Base-by-base conservation (phyloP, 441 rosid species). In the Hura crepitans region DNA sequence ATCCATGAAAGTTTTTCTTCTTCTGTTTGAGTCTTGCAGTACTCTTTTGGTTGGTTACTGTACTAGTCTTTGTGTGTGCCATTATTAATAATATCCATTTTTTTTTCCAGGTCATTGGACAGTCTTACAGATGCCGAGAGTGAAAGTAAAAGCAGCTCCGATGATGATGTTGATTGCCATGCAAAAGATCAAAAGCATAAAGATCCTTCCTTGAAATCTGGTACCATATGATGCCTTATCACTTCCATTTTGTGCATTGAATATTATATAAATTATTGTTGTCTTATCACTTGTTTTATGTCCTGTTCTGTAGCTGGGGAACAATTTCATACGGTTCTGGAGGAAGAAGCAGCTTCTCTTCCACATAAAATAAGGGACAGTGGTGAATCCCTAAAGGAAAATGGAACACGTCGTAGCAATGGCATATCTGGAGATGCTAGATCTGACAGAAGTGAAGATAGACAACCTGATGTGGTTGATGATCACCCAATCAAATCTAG, bases 401-500 rank as follows among this genome's bases (percentile, higher is more conserved):
- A 88, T 80, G 90, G 97, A 64, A 81, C 78, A 28, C 82, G 56
- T 45, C 77, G 55, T 53, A 79, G 81, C 80, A 88, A 85, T 81
- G 91, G 86, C 58, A 63, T 73, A 28, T 78, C 74, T 72, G 79
- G 77, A 10, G 85, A 72, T 72, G 80, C 74, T 65, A 75, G 62
- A 71, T 87, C 87, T 67, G 85, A 77, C 45, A 80, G 87, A 77
- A 85, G 81, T 83, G 79, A 86, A 59, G 87, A 87, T 71, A 81
- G 97, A 78, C 91, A 84, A 65, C 96, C 89, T 60, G 99, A 86
- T 82, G 82, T 87, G 72, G 86, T 89, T 49, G 91, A 92, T 81
- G 91, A 85, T 84, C 94, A 77, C 77, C 85, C 86, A 54, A 86
- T 86, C 72, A 94, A 90, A 86, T 90, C 99, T 84, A 92, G 99